Conservation (phyloP, 2,329 filamentous ascomycete genomes). For the Ceratocystis huliohia region DNA sequence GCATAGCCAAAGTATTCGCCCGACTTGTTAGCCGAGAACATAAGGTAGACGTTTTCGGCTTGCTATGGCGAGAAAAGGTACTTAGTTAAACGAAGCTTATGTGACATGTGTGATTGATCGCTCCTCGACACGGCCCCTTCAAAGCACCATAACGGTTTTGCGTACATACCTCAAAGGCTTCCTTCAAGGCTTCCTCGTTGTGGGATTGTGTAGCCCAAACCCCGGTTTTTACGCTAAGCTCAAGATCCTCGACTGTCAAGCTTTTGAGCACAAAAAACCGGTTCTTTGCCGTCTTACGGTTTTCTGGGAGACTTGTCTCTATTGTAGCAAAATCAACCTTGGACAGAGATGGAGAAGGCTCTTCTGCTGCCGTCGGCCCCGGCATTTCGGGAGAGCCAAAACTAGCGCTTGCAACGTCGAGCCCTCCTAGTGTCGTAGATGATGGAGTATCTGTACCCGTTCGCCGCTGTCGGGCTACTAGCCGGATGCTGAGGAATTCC, state of each 20-base stretch:
- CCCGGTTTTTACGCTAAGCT: conserved; percentile 72
- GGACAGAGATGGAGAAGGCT: background rate
- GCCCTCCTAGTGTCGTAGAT: background rate
- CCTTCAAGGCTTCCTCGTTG: conserved; percentile 74
- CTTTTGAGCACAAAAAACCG: conserved; percentile 91
- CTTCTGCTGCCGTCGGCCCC: background rate
- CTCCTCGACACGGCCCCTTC: too few species aligned
- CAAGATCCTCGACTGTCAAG: conserved; percentile 77
- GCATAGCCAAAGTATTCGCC: conserved; percentile 96
- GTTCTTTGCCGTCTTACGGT: conserved; percentile 21
- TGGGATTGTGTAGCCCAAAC: conserved; percentile 93
- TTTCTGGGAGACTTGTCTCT: background rate
- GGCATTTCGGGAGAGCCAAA: background rate
- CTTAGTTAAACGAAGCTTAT: background rate
- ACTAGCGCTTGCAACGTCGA: background rate
- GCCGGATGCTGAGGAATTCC: conserved; percentile 68
- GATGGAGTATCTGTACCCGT: conserved; percentile 25
- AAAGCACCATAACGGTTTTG: background rate
- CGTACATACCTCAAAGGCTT: conserved; percentile 59
- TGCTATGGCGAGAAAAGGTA: conserved; percentile 36
- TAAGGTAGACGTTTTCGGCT: conserved; percentile 72
- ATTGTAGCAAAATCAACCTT: background rate
- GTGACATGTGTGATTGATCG: background rate
- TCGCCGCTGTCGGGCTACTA: conserved; percentile 71
- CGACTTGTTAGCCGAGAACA: conserved; percentile 95